Percentiles rank a stretch among this genome's conserved stretches.
Conservation (phyloP, 2,329 filamentous ascomycete species). For the Teratosphaeria zuluensis region DNA sequence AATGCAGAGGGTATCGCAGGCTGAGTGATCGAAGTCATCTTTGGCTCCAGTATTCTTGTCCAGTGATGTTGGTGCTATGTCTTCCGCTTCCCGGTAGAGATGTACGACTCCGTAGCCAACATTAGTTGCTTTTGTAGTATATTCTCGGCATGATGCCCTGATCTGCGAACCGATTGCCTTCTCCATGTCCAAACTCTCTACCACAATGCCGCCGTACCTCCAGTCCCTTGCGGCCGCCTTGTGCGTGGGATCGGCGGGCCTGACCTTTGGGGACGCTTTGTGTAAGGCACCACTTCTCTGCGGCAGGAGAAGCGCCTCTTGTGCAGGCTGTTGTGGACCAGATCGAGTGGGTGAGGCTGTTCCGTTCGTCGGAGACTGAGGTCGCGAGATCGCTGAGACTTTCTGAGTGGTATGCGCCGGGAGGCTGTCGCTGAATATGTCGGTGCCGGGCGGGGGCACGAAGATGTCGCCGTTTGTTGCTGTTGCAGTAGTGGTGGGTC, state of each 20-base stretch:
- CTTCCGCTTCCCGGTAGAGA: conserved; percentile 76
- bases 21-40: conserved; percentile 30
- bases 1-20: conserved; percentile 84
- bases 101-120: conserved; percentile 89
- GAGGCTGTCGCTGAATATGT: conserved; percentile 37
- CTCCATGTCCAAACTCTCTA: conserved; percentile 73
- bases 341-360: conserved; percentile 2
- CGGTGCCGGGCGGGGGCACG: conserved; percentile 30
- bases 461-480: conserved; percentile 20
- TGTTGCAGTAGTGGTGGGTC: background rate
- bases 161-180: conserved; percentile 19
- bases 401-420: conserved; percentile 33
- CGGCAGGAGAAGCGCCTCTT: conserved; percentile 25
- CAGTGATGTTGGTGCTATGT: conserved; percentile 50
- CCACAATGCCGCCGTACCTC: conserved; percentile 67
- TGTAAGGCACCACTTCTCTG: conserved; percentile 25
- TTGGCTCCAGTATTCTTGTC: conserved; percentile 8
- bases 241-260: conserved; percentile 32
- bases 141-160: conserved; percentile 55
- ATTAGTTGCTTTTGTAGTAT: conserved; percentile 72
- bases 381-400: conserved; percentile 21
- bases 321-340: conserved; percentile 9
- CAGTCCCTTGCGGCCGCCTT: conserved; percentile 55
- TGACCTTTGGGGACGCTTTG: conserved; percentile 26
- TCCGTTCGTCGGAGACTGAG: conserved; percentile 5